These are phyloP conservation scores for Hyaloscypha finlandica DNA, from an alignment of 495 filamentous ascomycete species.

Conservation along the genomic window DNA sequence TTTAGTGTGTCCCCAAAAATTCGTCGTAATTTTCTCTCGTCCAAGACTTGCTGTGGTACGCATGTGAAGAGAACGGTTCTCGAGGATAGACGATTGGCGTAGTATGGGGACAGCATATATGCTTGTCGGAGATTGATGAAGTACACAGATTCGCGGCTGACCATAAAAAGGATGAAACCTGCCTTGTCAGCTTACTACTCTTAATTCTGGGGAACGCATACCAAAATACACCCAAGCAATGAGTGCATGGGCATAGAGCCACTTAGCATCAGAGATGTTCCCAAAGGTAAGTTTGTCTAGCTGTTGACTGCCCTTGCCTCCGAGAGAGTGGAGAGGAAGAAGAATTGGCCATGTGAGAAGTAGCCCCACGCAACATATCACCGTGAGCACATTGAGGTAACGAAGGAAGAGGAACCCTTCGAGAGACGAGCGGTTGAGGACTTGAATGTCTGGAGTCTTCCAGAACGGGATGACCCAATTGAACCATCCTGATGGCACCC, in stretches of 20 bases:
- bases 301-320: slow-evolving; percentile 62
- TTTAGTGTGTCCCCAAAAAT: slow-evolving; percentile 82
- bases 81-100: slow-evolving; percentile 87
- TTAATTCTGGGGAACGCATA: slow-evolving; percentile 33
- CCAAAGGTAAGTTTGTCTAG: slow-evolving; percentile 77
- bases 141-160: slow-evolving; percentile 89
- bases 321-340: slow-evolving; percentile 83
- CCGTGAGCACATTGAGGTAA: slow-evolving; percentile 71
- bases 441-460: slow-evolving; percentile 76
- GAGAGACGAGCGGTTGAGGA: slow-evolving; percentile 84
- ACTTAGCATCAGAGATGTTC: slow-evolving; percentile 62
- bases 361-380: slow-evolving; percentile 76
- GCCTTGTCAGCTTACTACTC: slow-evolving; percentile 2
- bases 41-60: slow-evolving; percentile 74
- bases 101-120: slow-evolving; percentile 83
- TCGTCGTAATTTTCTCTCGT: slow-evolving; percentile 70
- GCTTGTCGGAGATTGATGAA: slow-evolving; percentile 96
- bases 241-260: slow-evolving; percentile 77
- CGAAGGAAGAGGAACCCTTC: slow-evolving; percentile 89
- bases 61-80: slow-evolving; percentile 90
- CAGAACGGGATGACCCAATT: slow-evolving; percentile 78
- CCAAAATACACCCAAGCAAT: slow-evolving; percentile 77
- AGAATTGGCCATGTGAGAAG: slow-evolving; percentile 82
- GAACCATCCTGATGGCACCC: slow-evolving; percentile 66
- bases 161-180: slow-evolving; percentile 85